phyloP scores from a whole-genome alignment of 345 rosid species.

The Syzygium oleosum region DNA sequence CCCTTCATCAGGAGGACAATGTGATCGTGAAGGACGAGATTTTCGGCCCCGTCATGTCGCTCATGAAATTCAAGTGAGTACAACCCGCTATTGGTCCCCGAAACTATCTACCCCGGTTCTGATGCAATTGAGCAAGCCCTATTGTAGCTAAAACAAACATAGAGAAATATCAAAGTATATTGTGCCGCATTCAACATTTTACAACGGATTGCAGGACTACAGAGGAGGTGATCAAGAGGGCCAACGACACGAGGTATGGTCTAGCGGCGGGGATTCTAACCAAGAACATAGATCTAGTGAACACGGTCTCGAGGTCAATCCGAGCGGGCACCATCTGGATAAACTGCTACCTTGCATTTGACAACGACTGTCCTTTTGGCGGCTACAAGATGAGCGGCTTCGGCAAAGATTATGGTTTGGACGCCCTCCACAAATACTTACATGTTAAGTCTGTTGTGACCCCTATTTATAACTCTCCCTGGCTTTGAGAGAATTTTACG shows the following conservation, averaged over 20 bases:
- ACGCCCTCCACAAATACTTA: constrained; percentile 47
- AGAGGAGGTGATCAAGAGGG: constrained; percentile 52
- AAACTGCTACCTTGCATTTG: constrained; percentile 59
- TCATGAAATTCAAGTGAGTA: constrained; percentile 70
- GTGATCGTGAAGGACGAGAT: constrained; percentile 62
- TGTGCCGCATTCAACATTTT: not conserved
- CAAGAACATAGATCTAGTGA: constrained; percentile 44
- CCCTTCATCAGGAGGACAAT: constrained; percentile 43
- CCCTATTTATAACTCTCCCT: constrained; percentile 64
- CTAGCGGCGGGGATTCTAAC: constrained; percentile 75
- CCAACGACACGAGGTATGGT: constrained; percentile 60
- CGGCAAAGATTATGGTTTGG: constrained; percentile 55
- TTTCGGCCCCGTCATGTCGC: constrained; percentile 68
- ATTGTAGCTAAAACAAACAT: not conserved
- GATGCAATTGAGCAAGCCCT: not conserved
- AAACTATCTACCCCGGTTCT: not conserved
- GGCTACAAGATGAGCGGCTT: constrained; percentile 70
- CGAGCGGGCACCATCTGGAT: constrained; percentile 58
- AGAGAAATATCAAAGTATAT: not conserved
- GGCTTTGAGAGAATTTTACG: not conserved
- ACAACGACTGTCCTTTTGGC: constrained; percentile 50
- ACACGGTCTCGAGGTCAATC: constrained; percentile 62
- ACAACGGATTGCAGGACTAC: constrained; percentile 32
- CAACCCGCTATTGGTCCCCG: not conserved
- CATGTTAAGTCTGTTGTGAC: constrained; percentile 57